A percentile compares a stretch with the other conserved stretches of the same genome.
phyloP scores from a whole-genome alignment of 164 flowering plant species.

The Protea cynaroides region DNA sequence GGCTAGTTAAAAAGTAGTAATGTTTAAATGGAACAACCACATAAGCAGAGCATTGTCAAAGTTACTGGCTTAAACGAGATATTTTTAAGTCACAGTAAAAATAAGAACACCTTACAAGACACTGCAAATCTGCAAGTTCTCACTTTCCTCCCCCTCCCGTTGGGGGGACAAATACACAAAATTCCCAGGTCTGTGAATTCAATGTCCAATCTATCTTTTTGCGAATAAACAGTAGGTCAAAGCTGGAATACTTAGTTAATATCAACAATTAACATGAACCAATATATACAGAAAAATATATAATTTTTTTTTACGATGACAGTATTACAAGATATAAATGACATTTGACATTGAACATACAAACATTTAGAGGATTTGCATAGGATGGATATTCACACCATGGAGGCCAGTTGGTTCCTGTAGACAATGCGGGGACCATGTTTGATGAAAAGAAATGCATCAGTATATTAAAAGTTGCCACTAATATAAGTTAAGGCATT shows the following conservation, averaged over 20 bases:
- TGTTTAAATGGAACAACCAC: too few relatives aligned
- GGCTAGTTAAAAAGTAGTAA: too few relatives aligned
- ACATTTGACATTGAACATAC: conserved; percentile 1
- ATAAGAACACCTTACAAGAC: too few relatives aligned
- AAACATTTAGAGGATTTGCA: background rate
- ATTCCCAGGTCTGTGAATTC: too few relatives aligned
- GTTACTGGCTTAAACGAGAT: too few relatives aligned
- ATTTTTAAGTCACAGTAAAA: too few relatives aligned
- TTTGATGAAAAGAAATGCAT: conserved; percentile 11
- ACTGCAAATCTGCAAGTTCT: too few relatives aligned
- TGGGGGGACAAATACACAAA: too few relatives aligned
- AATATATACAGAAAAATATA: background rate
- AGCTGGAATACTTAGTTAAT: background rate
- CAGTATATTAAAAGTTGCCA: background rate
- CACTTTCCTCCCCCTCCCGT: too few relatives aligned
- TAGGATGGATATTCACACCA: conserved; percentile 13
- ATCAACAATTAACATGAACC: background rate
- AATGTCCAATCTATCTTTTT: background rate
- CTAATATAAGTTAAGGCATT: background rate
- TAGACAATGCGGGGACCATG: conserved; percentile 9
- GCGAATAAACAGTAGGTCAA: background rate
- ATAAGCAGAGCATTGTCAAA: too few relatives aligned
- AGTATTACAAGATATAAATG: background rate
- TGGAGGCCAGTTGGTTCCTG: conserved; percentile 20
- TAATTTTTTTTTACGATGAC: background rate